Evolutionary conservation across 2,329 filamentous ascomycete species (phyloP).

Genomic region (Diaporthe citri): DNA sequence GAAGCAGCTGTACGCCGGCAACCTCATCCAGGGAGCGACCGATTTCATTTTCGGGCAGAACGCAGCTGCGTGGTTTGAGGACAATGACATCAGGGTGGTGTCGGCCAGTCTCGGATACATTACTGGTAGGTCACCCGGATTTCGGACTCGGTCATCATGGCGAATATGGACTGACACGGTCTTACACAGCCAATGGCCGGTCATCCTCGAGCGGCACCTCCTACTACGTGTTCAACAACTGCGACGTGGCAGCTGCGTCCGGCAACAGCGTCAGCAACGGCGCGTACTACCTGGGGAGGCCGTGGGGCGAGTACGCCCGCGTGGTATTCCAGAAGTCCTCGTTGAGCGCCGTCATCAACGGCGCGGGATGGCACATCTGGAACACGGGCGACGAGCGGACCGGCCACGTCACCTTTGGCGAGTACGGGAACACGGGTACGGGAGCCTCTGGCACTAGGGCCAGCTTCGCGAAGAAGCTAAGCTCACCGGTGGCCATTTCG

Average conservation of each 20-base stretch:
- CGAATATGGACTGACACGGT: background rate
- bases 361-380: conserved; percentile 71
- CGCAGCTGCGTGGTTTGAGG: conserved; percentile 59
- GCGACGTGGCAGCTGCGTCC: conserved; percentile 54
- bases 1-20: conserved; percentile 60
- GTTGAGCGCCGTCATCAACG: conserved; percentile 68
- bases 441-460: conserved; percentile 68
- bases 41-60: conserved; percentile 64
- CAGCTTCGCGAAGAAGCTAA: conserved; percentile 54
- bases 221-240: conserved; percentile 62
- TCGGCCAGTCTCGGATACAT: conserved; percentile 53
- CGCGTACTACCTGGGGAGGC: conserved; percentile 61
- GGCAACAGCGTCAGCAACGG: conserved; percentile 54
- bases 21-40: conserved; percentile 60
- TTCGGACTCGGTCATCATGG: background rate
- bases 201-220: conserved; percentile 51
- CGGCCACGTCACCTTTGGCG: conserved; percentile 66
- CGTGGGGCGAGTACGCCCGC: conserved; percentile 60
- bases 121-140: conserved; percentile 50
- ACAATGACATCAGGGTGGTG: conserved; percentile 55
- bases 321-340: conserved; percentile 63
- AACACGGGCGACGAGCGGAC: conserved; percentile 61
- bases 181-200: conserved; percentile 55
- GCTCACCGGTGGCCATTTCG: conserved; percentile 50
- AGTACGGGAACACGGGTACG: conserved; percentile 70